Percentiles rank a stretch among this genome's conserved stretches.
phyloP scores from a whole-genome alignment of 2,329 filamentous ascomycete genomes.

The Epichloe gansuensis region DNA sequence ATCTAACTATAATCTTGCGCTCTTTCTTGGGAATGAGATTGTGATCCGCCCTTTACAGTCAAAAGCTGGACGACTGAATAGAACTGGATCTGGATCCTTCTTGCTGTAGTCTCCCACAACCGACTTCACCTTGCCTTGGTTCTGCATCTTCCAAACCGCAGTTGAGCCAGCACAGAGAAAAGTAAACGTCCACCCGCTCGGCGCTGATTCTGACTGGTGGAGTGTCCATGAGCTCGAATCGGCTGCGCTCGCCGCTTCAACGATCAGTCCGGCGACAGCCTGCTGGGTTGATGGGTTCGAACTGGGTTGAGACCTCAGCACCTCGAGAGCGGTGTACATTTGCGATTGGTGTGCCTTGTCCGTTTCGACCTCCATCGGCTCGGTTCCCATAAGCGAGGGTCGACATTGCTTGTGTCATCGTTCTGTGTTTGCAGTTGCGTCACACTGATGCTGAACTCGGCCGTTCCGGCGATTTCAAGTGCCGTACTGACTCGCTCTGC shows the following conservation, averaged over 20 bases:
- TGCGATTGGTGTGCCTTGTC: constrained; percentile 18
- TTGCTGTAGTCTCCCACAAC: constrained; percentile 38
- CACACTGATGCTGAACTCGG: constrained; percentile 30
- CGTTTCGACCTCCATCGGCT: constrained; percentile 8
- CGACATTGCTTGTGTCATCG: constrained; percentile 18
- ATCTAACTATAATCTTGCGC: constrained; percentile 38
- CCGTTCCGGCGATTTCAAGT: constrained; percentile 33
- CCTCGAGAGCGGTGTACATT: constrained; percentile 32
- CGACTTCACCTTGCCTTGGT: constrained; percentile 27
- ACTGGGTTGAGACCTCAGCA: constrained; percentile 34
- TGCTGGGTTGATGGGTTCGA: constrained; percentile 37
- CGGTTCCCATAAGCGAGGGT: constrained; percentile 21
- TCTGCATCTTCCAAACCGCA: constrained; percentile 37
- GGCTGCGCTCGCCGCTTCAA: constrained; percentile 27
- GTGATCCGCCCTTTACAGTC: constrained; percentile 42
- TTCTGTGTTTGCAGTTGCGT: constrained; percentile 25
- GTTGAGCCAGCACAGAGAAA: constrained; percentile 43
- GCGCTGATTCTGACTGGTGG: constrained; percentile 29
- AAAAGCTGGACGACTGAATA: constrained; percentile 42
- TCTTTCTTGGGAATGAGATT: constrained; percentile 36
- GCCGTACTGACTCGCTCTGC: constrained; percentile 37
- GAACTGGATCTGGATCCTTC: constrained; percentile 31
- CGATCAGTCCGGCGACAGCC: constrained; percentile 36
- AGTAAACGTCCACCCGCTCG: constrained; percentile 40
- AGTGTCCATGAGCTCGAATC: constrained; percentile 39